A percentile compares a stretch with the other conserved stretches of the same genome.
phyloP scores from a whole-genome alignment of 257 asterid species.

The Solanum pinnatisectum region DNA sequence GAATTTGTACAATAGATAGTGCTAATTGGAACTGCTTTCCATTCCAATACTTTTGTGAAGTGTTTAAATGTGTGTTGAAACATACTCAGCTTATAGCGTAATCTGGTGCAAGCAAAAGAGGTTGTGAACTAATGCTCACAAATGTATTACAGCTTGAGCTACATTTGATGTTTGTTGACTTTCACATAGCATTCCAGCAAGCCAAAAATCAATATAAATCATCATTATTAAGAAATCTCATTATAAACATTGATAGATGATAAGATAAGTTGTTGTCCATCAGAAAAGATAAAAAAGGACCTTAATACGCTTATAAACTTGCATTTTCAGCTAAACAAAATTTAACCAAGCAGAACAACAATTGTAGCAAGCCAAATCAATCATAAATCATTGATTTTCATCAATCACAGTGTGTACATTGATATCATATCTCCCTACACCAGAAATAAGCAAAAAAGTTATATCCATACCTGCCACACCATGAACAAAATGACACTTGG shows the following conservation, averaged over 20 bases:
- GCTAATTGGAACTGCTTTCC: not conserved
- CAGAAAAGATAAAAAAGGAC: not conserved
- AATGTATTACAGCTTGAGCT: not conserved
- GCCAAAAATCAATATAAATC: no score
- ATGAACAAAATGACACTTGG: constrained; percentile 79
- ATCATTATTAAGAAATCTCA: no score
- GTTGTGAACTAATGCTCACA: not conserved
- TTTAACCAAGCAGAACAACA: not conserved
- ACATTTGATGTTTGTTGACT: not conserved
- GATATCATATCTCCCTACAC: not conserved
- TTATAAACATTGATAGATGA: no score
- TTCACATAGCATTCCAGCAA: not conserved
- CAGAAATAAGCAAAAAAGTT: not conserved
- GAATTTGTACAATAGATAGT: not conserved
- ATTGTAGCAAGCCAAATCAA: not conserved
- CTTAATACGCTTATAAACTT: not conserved
- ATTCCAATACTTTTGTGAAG: not conserved
- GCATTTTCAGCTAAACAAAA: not conserved
- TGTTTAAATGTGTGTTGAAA: not conserved
- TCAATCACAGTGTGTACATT: not conserved
- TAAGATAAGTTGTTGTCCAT: not conserved
- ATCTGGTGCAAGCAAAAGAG: not conserved
- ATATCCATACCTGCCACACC: constrained; percentile 44
- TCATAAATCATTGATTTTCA: not conserved
- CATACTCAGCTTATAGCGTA: not conserved